Conservation (phyloP, 208 protist species). For the Phytomonas francai region DNA sequence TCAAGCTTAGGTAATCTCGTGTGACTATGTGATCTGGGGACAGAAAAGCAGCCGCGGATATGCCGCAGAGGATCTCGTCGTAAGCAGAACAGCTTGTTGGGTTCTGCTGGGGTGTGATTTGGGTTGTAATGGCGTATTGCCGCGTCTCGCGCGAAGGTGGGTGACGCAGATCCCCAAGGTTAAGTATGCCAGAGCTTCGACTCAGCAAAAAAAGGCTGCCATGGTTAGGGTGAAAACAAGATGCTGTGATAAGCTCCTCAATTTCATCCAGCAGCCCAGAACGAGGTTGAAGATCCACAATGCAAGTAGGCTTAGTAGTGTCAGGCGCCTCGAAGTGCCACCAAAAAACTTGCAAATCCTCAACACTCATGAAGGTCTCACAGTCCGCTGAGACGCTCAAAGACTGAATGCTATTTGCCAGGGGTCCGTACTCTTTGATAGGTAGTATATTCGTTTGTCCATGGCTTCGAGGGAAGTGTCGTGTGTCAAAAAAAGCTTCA, state of each 20-base stretch:
- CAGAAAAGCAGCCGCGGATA: conserved; percentile 75
- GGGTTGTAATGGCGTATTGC: conserved; percentile 58
- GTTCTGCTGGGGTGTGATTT: conserved; percentile 48
- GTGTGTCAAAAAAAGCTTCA: conserved; percentile 30
- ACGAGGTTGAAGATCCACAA: conserved; percentile 53
- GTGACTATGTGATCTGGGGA: conserved; percentile 75
- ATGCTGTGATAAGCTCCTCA: conserved; percentile 69
- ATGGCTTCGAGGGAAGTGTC: conserved; percentile 62
- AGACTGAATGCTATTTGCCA: conserved; percentile 57
- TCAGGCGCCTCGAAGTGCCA: conserved; percentile 73
- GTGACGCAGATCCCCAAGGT: conserved; percentile 82
- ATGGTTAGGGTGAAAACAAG: conserved; percentile 76
- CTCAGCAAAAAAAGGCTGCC: conserved; percentile 76
- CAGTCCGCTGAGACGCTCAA: conserved; percentile 70
- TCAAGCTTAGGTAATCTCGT: conserved; percentile 80
- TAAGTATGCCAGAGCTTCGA: conserved; percentile 71
- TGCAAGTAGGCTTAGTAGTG: conserved; percentile 61
- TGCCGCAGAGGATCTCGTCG: conserved; percentile 80
- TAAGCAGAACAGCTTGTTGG: conserved; percentile 41
- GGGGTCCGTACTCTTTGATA: conserved; percentile 69
- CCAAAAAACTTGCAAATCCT: conserved; percentile 88
- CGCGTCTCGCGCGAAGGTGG: conserved; percentile 52
- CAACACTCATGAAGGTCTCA: conserved; percentile 78
- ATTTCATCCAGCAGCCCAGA: conserved; percentile 71
- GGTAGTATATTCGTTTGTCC: conserved; percentile 54